Base-by-base conservation (phyloP, 345 rosid genomes). In the Salix udensis region DNA sequence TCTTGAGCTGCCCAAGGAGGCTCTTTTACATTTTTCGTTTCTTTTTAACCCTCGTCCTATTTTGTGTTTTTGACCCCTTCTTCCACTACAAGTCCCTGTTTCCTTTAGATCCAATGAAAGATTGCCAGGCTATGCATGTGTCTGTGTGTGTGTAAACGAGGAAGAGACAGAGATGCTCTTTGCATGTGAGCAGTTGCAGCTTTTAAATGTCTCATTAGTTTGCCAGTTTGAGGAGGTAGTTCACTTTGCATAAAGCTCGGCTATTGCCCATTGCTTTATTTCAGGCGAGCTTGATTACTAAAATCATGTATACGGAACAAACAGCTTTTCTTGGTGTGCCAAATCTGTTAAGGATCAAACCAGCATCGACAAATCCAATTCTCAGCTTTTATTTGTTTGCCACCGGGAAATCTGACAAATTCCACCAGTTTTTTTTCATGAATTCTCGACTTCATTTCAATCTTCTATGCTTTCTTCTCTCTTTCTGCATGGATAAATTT, bases 141-240 rank as follows among this genome's bases (percentile, higher is more conserved):
- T 76, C 36, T 19, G 18, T 40, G 68, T 1, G 37, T 31, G 52
- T 3, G 1, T 1, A 2, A 0, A 15, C 3, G 48, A 16, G 65
- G 18, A 31, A 70, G 13, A 5, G 65, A 31, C 31, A 50, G 52
- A 76, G 78, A 77, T 76, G 77, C 74, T 55, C 8, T 31, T 53
- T 71, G 69, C 88, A 85, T 79, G 83, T 78, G 87, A 86, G 83
- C 86, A 72, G 88, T 81, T 85, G 82, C 84, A 88, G 71, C 91
- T 81, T 84, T 82, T 77, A 11, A 31, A 44, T 58, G 48, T 31
- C 71, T 67, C 44, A 69, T n/a, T 30, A 44, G 71, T 73, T 11
- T 39, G n/a, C 58, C 75, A 55, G 64, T 15, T 52, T 11, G 60
- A 14, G 18, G 1, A 9, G 14, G 52, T 14, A 46, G 52, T 44